Base-by-base conservation (phyloP, 1,284 basidiomycete species). In the Apiotrichum porosum region DNA sequence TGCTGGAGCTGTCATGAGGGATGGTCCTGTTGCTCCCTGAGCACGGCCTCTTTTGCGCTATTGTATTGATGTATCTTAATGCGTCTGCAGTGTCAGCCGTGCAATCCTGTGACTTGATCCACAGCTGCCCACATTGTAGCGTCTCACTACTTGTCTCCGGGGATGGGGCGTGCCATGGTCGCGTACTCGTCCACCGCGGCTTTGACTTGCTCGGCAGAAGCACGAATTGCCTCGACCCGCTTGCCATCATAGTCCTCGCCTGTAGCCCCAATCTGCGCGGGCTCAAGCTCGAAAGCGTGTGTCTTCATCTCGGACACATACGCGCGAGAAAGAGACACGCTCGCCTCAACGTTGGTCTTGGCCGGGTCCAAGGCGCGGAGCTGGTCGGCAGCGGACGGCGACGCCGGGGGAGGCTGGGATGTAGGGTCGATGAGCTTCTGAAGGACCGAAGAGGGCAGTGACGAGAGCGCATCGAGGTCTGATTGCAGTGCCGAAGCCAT, bases 291-390 rank as follows among this genome's bases (percentile, higher is more conserved):
- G 13, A 18, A 30, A 3, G 46, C 46, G 26, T 15, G 21, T 4
- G 44, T 38, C 17, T 45, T 42, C 51, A 52, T 52, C 46, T 52
- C 51, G 30, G 23, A 17, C 13, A 39, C 47, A 30, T 52, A 52
- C 8, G 51, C 51, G 22, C 39, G 34, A 10, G 45, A 30, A 5
- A 52, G 42, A 2, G 37, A 32, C 8, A 41, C 41, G 23, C 31
- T 24, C 12, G 21, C 41, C 6, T 22, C 19, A 8, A 31, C 28
- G 28, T 41, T 17, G 33, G 15, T 30, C 1, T 18, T 18, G 3
- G 37, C 24, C 18, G n/a, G 15, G 17, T 28, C 26, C 8, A 28
- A 28, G 8, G 26, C 26, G 26, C 26, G 26, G 8, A 12, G 8
- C 26, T 28, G 26, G 8, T 28, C 19, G n/a, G 37, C n/a, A 2